phyloP scores from a whole-genome alignment of 2,329 filamentous ascomycete genomes.

The Diaporthe batatas region DNA sequence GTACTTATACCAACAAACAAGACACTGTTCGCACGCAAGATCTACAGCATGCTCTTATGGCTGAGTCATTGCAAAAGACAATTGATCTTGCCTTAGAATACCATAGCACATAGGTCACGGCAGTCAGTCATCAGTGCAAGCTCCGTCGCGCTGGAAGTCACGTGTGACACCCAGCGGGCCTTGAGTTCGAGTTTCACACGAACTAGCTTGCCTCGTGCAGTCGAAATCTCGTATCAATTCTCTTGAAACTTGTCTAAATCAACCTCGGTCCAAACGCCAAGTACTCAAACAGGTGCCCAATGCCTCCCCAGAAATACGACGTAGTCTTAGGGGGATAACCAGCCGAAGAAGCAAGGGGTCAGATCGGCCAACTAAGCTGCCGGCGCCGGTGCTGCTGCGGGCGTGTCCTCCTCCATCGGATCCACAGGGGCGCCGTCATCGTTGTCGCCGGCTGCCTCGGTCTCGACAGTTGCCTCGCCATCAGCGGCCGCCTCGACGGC shows the following conservation, averaged over 20 bases:
- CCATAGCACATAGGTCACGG: not conserved
- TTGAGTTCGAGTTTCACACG: constrained; percentile 36
- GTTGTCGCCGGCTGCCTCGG: constrained; percentile 11
- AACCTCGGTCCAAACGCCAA: not conserved
- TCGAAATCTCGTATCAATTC: not conserved
- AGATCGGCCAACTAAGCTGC: constrained; percentile 7
- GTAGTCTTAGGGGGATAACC: not conserved
- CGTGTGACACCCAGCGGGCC: constrained; percentile 9
- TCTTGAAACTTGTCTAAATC: constrained; percentile 29
- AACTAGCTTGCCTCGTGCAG: constrained; percentile 24
- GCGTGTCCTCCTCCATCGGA: constrained; percentile 29
- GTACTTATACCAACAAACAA: no score
- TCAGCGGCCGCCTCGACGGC: not conserved
- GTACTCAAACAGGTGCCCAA: not conserved
- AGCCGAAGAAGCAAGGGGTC: not conserved
- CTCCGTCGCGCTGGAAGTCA: constrained; percentile 22
- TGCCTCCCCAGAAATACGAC: not conserved
- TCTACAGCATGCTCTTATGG: no score
- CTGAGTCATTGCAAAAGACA: no score
- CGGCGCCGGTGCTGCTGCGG: constrained; percentile 17
- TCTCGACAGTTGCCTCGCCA: constrained; percentile 23
- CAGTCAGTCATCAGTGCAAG: constrained; percentile 2
- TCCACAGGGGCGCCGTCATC: constrained; percentile 1
- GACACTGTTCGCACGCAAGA: no score
- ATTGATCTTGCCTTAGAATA: not conserved